Evolutionary conservation across 2,329 filamentous ascomycete species (phyloP).

Genomic region (Aspergillus uvarum): DNA sequence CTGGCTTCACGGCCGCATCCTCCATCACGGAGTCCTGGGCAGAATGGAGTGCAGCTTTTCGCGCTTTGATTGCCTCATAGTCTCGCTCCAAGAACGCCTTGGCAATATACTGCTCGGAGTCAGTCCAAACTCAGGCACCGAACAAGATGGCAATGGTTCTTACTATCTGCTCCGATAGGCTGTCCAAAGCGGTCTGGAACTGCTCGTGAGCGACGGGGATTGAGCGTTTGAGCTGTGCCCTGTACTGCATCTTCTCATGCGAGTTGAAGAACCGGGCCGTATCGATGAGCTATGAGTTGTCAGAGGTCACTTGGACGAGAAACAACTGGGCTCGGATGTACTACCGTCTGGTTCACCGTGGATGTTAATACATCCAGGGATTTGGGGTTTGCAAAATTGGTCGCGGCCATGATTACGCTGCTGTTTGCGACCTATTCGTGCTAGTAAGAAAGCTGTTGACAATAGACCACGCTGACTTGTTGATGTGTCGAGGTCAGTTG

Average conservation of each 20-base stretch:
- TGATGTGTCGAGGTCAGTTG: not conserved
- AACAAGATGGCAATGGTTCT: conserved; percentile 14
- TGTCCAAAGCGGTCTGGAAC: conserved; percentile 42
- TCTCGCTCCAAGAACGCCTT: conserved; percentile 46
- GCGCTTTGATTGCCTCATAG: conserved; percentile 38
- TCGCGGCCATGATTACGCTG: conserved; percentile 20
- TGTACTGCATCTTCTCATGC: conserved; percentile 34
- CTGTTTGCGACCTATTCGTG: not conserved
- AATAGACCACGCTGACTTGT: not conserved
- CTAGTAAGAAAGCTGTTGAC: not conserved
- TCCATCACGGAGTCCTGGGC: conserved; percentile 33
- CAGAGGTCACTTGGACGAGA: conserved; percentile 13
- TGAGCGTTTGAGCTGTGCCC: conserved; percentile 37
- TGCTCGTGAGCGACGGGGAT: conserved; percentile 41
- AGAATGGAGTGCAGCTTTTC: conserved; percentile 28
- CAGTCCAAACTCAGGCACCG: not conserved
- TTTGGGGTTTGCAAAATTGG: conserved; percentile 30
- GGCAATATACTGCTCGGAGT: conserved; percentile 38
- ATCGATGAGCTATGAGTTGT: conserved; percentile 39
- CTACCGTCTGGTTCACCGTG: conserved; percentile 40
- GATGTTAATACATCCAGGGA: conserved; percentile 38
- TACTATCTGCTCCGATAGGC: conserved; percentile 46
- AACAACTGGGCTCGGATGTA: not conserved
- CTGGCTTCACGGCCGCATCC: conserved; percentile 20
- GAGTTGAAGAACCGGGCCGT: conserved; percentile 44